Conservation (phyloP, 805 yeast genomes). For the Sugiyamaella lignohabitans region DNA sequence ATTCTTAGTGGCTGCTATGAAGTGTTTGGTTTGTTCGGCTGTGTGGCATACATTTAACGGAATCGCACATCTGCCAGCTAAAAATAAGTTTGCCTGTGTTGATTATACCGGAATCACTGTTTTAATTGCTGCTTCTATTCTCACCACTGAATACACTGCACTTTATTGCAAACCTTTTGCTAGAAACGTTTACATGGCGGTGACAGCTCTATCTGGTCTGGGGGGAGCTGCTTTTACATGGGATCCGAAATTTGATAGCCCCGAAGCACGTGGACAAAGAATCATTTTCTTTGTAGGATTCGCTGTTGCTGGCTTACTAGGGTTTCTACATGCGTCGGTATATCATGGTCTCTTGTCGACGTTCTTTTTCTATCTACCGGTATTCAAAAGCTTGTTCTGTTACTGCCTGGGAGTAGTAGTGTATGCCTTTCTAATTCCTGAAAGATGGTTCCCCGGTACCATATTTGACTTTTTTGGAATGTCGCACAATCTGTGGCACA, state of each 20-base stretch:
- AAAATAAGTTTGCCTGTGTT: conserved; percentile 81
- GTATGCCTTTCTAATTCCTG: conserved; percentile 85
- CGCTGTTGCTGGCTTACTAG: conserved; percentile 65
- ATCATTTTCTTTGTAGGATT: conserved; percentile 74
- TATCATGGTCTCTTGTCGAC: conserved; percentile 53
- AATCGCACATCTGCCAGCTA: conserved; percentile 53
- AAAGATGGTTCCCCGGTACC: conserved; percentile 48
- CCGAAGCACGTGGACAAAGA: conserved; percentile 73
- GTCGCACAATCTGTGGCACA: conserved; percentile 96
- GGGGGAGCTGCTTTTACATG: conserved; percentile 77
- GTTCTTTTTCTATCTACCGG: conserved; percentile 54
- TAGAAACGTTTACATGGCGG: conserved; percentile 46
- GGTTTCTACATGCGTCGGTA: conserved; percentile 50
- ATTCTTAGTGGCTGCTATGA: conserved; percentile 65
- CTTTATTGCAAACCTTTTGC: conserved; percentile 52
- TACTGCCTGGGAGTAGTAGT: conserved; percentile 78
- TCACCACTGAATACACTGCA: conserved; percentile 78
- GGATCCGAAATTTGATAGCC: conserved; percentile 87
- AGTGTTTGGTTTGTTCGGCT: conserved; percentile 72
- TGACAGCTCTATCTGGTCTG: conserved; percentile 61
- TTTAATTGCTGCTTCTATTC: conserved; percentile 79
- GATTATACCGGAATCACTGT: conserved; percentile 94
- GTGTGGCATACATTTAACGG: conserved; percentile 90
- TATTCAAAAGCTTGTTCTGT: conserved; percentile 64
- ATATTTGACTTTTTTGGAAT: conserved; percentile 50